These are phyloP conservation scores for Calonectria hongkongensis DNA, from an alignment of 2,329 filamentous ascomycete genomes.

Conservation along the genomic window DNA sequence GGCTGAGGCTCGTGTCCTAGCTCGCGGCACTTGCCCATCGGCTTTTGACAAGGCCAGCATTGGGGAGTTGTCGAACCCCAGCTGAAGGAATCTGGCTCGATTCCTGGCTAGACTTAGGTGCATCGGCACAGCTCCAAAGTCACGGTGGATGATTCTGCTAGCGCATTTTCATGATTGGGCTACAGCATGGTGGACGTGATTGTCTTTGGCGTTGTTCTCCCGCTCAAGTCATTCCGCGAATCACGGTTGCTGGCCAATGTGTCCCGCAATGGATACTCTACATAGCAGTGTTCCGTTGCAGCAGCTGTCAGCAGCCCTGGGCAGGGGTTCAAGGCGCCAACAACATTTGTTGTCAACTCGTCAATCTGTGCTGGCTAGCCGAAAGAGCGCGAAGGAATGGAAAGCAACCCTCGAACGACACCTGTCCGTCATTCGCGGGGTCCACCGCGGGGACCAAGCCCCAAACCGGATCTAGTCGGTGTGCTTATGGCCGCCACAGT, in stretches of 20 bases:
- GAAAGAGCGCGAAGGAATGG: constrained; percentile 21
- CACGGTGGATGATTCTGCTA: constrained; percentile 13
- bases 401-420: constrained; percentile 20
- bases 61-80: not conserved
- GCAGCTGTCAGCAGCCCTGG: constrained; percentile 17
- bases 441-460: constrained; percentile 25
- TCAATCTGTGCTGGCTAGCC: constrained; percentile 10
- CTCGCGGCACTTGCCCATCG: constrained; percentile 21
- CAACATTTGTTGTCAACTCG: constrained; percentile 17
- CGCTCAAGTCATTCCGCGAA: constrained; percentile 12
- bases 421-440: constrained; percentile 30
- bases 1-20: constrained; percentile 20
- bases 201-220: constrained; percentile 14
- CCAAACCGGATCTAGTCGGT: constrained; percentile 23
- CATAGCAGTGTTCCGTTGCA: constrained; percentile 25
- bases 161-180: constrained; percentile 12
- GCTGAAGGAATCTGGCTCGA: constrained; percentile 1
- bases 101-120: constrained; percentile 1
- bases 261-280: constrained; percentile 29
- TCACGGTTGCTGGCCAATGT: not conserved
- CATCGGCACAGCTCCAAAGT: not conserved
- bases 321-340: constrained; percentile 22
- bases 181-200: constrained; percentile 17
- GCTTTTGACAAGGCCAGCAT: not conserved
- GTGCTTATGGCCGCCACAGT: constrained; percentile 29